A percentile compares a stretch with the other conserved stretches of the same genome.
Conservation (phyloP, 2,329 filamentous ascomycete species). For the Beauveria rudraprayagi region DNA sequence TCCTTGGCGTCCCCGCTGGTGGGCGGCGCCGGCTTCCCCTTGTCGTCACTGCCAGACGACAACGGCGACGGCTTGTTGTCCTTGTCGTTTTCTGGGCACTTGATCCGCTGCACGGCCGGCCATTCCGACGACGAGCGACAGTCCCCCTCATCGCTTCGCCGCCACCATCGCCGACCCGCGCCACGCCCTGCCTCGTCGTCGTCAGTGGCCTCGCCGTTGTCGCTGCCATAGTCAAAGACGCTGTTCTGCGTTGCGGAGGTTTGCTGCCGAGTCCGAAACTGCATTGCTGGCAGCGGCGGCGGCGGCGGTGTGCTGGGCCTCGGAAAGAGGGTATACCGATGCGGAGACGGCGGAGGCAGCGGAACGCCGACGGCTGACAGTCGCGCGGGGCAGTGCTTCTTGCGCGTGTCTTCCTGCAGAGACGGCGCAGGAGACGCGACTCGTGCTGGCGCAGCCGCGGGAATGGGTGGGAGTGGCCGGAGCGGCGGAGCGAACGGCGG, state of each 20-base stretch:
- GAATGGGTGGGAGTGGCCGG: constrained; percentile 16
- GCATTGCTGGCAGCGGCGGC: neutral
- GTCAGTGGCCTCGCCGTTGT: constrained; percentile 15
- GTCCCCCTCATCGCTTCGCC: constrained; percentile 15
- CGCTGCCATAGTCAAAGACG: constrained; percentile 25
- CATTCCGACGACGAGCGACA: constrained; percentile 10
- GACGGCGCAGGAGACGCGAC: constrained; percentile 13
- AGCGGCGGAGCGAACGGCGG: constrained; percentile 10
- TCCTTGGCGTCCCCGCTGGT: neutral
- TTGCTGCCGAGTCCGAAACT: neutral
- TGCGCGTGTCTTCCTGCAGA: neutral
- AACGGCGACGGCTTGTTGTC: constrained; percentile 10
- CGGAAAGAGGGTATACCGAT: neutral
- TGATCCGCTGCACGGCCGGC: constrained; percentile 11
- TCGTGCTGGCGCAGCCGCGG: constrained; percentile 18
- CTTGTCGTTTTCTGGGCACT: constrained; percentile 9
- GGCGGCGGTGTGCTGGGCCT: neutral
- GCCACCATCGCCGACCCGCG: constrained; percentile 14
- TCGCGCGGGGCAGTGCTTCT: neutral
- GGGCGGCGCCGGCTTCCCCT: neutral
- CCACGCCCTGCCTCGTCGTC: constrained; percentile 4
- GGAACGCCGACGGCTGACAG: neutral
- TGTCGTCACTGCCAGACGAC: neutral
- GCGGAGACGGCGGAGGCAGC: neutral
- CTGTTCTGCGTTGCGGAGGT: constrained; percentile 16